Conservation (phyloP, 2,329 filamentous ascomycete species). For the Ceratocystis cubensis region DNA sequence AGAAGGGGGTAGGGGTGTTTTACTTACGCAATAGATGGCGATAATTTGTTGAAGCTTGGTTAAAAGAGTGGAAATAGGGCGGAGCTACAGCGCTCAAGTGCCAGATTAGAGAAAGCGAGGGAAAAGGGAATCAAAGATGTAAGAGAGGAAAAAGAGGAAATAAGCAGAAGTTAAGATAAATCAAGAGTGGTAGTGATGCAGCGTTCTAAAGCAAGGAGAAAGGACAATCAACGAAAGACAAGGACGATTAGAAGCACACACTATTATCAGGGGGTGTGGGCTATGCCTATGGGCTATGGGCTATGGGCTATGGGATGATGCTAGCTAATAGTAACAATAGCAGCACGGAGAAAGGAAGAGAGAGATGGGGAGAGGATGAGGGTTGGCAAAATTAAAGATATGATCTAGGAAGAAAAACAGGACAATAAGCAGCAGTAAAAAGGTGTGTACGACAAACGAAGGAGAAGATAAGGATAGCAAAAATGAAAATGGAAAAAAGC, state of each 20-base stretch:
- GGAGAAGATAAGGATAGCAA: neutral
- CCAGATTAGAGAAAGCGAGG: neutral
- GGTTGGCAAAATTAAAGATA: neutral
- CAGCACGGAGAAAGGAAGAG: neutral
- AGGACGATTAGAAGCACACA: conserved; percentile 11
- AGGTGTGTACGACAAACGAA: neutral
- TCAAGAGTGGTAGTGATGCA: neutral
- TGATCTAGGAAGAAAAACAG: neutral
- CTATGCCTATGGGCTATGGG: neutral
- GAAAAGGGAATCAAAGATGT: neutral
- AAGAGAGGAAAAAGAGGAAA: neutral
- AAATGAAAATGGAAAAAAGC: neutral
- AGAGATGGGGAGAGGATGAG: too few species aligned
- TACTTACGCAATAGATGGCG: neutral
- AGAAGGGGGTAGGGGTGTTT: neutral
- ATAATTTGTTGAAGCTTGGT: neutral
- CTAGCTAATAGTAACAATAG: neutral
- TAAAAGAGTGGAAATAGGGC: neutral
- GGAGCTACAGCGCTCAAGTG: neutral
- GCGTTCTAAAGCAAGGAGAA: neutral
- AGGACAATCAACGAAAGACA: conserved; percentile 2
- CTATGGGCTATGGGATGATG: neutral
- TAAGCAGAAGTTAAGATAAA: neutral
- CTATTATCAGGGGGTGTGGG: conserved; percentile 8
- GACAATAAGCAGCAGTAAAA: neutral